phyloP scores from a whole-genome alignment of 169 alveolate genomes.

The Plasmodium coatneyi region DNA sequence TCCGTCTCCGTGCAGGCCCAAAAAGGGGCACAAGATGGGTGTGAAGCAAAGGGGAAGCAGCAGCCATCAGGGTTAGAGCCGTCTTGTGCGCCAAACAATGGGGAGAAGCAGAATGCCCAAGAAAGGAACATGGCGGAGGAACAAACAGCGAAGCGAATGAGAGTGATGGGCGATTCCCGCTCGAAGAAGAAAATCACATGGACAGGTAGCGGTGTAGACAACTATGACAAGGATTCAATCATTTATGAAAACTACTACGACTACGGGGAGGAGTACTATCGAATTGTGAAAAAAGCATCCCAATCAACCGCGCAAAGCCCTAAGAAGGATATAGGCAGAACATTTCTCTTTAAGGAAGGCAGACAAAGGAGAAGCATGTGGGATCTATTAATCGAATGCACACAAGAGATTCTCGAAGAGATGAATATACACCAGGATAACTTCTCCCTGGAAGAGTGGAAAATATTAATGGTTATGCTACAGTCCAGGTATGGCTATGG shows the following conservation, averaged over 20 bases:
- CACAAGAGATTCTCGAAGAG: slow-evolving; percentile 78
- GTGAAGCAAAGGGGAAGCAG: not conserved
- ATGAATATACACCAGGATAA: slow-evolving; percentile 31
- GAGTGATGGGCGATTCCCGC: not conserved
- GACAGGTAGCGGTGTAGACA: not conserved
- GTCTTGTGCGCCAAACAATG: not conserved
- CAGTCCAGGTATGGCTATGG: slow-evolving; percentile 76
- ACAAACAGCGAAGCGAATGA: not conserved
- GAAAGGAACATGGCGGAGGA: not conserved
- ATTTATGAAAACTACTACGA: slow-evolving; percentile 33
- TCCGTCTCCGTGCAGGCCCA: not conserved
- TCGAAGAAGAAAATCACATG: slow-evolving; percentile 1
- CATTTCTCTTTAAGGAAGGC: slow-evolving; percentile 31
- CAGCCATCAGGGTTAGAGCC: not conserved
- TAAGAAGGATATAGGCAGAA: slow-evolving; percentile 8
- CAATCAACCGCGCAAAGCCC: not conserved
- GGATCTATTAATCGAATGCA: slow-evolving; percentile 82
- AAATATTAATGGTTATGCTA: slow-evolving; percentile 70
- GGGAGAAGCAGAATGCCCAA: not conserved
- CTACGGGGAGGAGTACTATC: slow-evolving; percentile 51
- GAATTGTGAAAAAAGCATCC: slow-evolving; percentile 37
- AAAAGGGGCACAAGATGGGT: not conserved
- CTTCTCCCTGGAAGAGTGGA: slow-evolving; percentile 69
- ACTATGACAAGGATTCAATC: slow-evolving; percentile 2
- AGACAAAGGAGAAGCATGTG: slow-evolving; percentile 79